Evolutionary conservation across 2,329 filamentous ascomycete genomes (phyloP), one percentile per base, ranked within the genome.

Genomic region (Grosmannia serpens): DNA sequence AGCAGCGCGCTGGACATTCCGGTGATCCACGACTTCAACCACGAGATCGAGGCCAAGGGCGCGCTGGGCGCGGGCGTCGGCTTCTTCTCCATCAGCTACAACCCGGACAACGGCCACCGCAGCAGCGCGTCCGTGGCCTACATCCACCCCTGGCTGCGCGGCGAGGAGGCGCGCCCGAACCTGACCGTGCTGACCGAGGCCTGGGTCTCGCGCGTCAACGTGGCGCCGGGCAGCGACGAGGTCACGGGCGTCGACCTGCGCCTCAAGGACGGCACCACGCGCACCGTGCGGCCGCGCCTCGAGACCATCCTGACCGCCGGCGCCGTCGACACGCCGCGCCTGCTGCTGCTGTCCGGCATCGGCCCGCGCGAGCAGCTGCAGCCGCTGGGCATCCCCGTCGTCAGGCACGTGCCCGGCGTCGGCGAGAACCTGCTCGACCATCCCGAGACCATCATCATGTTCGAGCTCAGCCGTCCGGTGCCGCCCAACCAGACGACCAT

Each of bases 1-100:
- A 87, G 87, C 62, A 81, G 78, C 31, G 88, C 90, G 27, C 80
- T 95, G 73, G 75, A 87, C 68, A 90, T 96, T 63, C 91, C 91
- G 57, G 74, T 95, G 58, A 83, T 94, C 65, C 77, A 84, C 63
- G 88, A 96, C 75, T 95, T 95, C 80, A 95, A 95, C 77, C 77
- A 85, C 66, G 83, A 91, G 70, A 95, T 96, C 70, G 81, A 80
- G 61, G 77, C 81, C 63, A 87, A 79, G 55, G 91, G 91, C 59
- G 78, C 84, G 51, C 74, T 95, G 63, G 85, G 83, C 64, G 78
- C 87, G 66, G 87, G 87, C 54, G 88, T 94, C 31, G 91, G 91
- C 58, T 96, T 95, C 79, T 92, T 95, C 78, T 91, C 87, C 63
- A 85, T 95, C 64, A 86, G 88, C 44, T 95, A 95, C 76, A 95